Base-by-base conservation (phyloP, 345 rosid species). In the Hypericum androsaemum region DNA sequence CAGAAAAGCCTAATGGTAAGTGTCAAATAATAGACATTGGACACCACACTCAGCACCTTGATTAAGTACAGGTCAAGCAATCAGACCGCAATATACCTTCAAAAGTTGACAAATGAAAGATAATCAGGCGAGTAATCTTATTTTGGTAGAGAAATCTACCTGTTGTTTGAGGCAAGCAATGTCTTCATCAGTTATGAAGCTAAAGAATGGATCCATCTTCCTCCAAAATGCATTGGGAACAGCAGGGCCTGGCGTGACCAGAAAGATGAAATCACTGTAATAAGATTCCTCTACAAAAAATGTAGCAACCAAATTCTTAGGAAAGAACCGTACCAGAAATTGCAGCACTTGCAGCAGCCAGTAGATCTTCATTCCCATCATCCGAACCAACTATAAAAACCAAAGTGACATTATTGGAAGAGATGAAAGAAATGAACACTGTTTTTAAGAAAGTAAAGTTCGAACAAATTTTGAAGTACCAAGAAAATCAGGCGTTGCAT, bases 281-380 rank as follows among this genome's bases (percentile, higher is more conserved):
- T 36, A 54, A 32, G 59, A 37, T 55, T 17, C 12, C 41, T 35
- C 46, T 35, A 44, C 46, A 46, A 57, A 38, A 39, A 64, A 70
- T 62, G 16, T 41, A 47, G 39, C 37, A 53, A 9, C 41, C 1
- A 17, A 55, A 53, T 54, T 46, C 56, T 28, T 58, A 43, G 37
- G 7, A 41, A 60, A 12, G 39, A 52, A 49, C 12, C 35, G 8
- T 73, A 90, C 98, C 85, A 58, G 82, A 80, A 54, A 83, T 59
- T 48, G 74, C 86, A 65, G 88, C 74, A 60, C 77, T 83, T 47
- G 80, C 94, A 67, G 97, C 94, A 61, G 94, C 81, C 67, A 78
- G 61, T 57, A 86, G 76, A 77, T 89, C 94, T 71, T 83, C 89
- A 60, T 74, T 82, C 37, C 89, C 95, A 75, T 81, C 78, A 59